Conservation (phyloP, 148 eudicot species). For the Rhododendron simsii region DNA sequence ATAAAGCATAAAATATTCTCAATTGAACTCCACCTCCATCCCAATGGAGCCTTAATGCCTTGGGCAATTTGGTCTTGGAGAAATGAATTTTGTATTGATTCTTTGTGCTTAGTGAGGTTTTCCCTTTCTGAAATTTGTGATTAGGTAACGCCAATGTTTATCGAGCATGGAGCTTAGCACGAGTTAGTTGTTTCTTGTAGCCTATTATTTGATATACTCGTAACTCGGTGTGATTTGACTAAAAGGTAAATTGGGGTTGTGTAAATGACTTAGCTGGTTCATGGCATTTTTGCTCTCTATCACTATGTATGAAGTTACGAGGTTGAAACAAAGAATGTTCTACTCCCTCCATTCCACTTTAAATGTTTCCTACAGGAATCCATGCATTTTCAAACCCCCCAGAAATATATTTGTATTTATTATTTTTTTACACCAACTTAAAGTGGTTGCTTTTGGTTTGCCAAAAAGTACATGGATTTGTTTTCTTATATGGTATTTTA, state of each 20-base stretch:
- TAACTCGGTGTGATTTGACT: background rate
- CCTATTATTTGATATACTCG: background rate
- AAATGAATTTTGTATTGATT: constrained; percentile 40
- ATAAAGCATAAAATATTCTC: background rate
- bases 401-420: too few relatives aligned
- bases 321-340: background rate
- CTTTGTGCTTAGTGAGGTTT: constrained; percentile 19
- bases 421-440: too few relatives aligned
- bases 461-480: background rate
- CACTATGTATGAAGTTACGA: background rate
- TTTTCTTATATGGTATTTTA: background rate
- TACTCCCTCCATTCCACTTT: too few relatives aligned
- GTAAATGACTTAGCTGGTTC: background rate
- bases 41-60: background rate
- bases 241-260: background rate
- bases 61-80: constrained; percentile 72
- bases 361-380: too few relatives aligned
- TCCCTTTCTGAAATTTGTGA: background rate
- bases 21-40: background rate
- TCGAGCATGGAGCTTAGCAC: background rate
- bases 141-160: background rate
- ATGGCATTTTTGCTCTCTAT: background rate
- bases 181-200: background rate
- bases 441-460: background rate
- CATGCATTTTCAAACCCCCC: too few relatives aligned